These are phyloP conservation scores for Ophiostoma pallidulum DNA, from an alignment of 2,329 filamentous ascomycete species.

Conservation along the genomic window DNA sequence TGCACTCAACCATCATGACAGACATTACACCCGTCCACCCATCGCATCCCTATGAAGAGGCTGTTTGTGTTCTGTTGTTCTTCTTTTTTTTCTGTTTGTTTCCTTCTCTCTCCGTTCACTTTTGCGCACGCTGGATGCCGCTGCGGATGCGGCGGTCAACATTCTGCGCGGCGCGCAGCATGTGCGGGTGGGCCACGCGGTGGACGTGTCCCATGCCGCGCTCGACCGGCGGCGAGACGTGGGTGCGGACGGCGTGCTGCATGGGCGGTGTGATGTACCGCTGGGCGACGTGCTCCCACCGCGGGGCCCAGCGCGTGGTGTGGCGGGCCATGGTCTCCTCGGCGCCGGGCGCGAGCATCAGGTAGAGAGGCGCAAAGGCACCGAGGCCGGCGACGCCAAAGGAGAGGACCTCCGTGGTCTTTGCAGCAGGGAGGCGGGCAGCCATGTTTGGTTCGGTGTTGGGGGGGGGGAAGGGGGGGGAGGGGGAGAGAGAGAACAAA, in stretches of 20 bases:
- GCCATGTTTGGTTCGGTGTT: conserved; percentile 34
- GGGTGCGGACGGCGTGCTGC: conserved; percentile 34
- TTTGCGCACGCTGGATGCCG: conserved; percentile 30
- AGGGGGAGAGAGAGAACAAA: not conserved
- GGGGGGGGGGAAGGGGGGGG: not conserved
- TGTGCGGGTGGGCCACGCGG: conserved; percentile 30
- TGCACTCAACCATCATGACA: not conserved
- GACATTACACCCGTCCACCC: no score
- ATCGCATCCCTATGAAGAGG: not conserved
- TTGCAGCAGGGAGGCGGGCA: conserved; percentile 40
- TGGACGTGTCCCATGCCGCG: conserved; percentile 37
- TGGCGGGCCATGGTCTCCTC: conserved; percentile 44
- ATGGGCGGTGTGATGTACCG: conserved; percentile 41
- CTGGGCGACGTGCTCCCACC: conserved; percentile 49
- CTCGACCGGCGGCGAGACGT: conserved; percentile 39
- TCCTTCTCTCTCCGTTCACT: not conserved
- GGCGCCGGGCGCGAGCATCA: conserved; percentile 43
- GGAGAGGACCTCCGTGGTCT: conserved; percentile 39
- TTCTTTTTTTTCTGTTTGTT: not conserved
- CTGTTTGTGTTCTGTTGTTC: not conserved
- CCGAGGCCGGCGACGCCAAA: conserved; percentile 45
- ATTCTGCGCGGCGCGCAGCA: conserved; percentile 41
- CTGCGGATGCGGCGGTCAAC: conserved; percentile 39
- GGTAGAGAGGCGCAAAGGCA: conserved; percentile 47
- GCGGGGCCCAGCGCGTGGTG: conserved; percentile 48